Conservation (phyloP, 2,329 filamentous ascomycete genomes). For the Onygenales sp. region DNA sequence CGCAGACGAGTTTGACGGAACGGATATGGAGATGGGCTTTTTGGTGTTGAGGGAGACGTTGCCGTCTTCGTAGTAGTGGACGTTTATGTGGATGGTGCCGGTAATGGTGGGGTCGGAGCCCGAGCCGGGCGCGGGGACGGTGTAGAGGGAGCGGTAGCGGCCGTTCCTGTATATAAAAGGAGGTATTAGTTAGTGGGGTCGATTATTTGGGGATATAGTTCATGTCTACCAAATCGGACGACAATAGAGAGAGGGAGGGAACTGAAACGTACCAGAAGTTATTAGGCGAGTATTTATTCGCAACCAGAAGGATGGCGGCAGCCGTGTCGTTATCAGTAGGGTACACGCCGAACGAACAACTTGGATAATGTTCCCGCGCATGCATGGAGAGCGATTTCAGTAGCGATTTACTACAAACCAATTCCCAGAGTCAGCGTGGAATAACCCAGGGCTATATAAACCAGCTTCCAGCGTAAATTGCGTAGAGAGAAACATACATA, state of each 20-base stretch:
- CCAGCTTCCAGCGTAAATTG: background rate
- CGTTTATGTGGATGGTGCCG: conserved; percentile 82
- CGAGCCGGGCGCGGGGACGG: conserved; percentile 64
- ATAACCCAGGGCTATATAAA: background rate
- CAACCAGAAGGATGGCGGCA: conserved; percentile 74
- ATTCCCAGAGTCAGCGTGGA: background rate
- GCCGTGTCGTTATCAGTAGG: conserved; percentile 66
- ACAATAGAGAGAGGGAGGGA: background rate
- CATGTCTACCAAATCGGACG: background rate
- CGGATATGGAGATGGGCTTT: conserved; percentile 57
- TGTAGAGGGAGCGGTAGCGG: conserved; percentile 85
- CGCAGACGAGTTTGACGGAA: conserved; percentile 54
- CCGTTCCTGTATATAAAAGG: conserved; percentile 60
- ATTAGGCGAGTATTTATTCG: conserved; percentile 94
- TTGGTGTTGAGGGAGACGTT: conserved; percentile 90
- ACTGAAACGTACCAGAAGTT: conserved; percentile 71
- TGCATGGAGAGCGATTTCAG: conserved; percentile 68
- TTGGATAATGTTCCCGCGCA: conserved; percentile 79
- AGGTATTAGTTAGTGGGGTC: background rate
- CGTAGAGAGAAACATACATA: conserved; percentile 49
- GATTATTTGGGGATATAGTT: conserved; percentile 2
- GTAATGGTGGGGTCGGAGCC: conserved; percentile 47
- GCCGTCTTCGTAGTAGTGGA: conserved; percentile 99
- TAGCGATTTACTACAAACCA: conserved; percentile 61
- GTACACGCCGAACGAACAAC: conserved; percentile 71